Evolutionary conservation across 1,284 basidiomycete species (phyloP).

Genomic region (Lentinus polychrous): DNA sequence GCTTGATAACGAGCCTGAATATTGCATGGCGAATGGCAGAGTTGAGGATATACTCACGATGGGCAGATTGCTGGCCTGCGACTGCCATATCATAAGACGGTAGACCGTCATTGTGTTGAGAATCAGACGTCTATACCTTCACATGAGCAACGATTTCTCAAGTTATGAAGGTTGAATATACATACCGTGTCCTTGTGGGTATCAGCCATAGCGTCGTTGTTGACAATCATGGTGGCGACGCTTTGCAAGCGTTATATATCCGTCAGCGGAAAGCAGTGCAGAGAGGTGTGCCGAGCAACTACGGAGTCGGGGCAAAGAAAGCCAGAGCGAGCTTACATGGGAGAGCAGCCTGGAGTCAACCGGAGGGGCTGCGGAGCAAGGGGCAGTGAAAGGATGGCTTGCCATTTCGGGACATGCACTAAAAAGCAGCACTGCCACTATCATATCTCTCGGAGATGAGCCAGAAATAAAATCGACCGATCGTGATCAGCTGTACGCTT

Average conservation of each 20-base stretch:
- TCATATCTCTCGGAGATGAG: not conserved
- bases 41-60: not conserved
- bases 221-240: not conserved
- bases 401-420: not conserved
- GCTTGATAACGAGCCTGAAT: slow-evolving; percentile 8
- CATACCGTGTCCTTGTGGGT: too few relatives aligned
- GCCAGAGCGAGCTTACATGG: too few relatives aligned
- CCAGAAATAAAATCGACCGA: not conserved
- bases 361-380: not conserved
- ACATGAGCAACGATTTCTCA: too few relatives aligned
- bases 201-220: not conserved
- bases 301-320: not conserved
- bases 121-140: too few relatives aligned
- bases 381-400: not conserved
- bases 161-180: too few relatives aligned
- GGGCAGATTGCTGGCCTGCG: slow-evolving; percentile 7
- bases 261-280: not conserved
- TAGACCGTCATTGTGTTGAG: slow-evolving; percentile 7
- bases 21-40: not conserved
- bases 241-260: not conserved
- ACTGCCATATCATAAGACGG: slow-evolving; percentile 17
- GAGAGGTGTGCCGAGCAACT: not conserved
- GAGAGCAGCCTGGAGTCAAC: too few relatives aligned
- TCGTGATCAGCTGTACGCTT: not conserved
- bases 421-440: not conserved